A percentile compares a stretch with the other conserved stretches of the same genome.
These are phyloP conservation scores for Chalaropsis thielavioides DNA, from an alignment of 2,329 filamentous ascomycete species.

Conservation along the genomic window DNA sequence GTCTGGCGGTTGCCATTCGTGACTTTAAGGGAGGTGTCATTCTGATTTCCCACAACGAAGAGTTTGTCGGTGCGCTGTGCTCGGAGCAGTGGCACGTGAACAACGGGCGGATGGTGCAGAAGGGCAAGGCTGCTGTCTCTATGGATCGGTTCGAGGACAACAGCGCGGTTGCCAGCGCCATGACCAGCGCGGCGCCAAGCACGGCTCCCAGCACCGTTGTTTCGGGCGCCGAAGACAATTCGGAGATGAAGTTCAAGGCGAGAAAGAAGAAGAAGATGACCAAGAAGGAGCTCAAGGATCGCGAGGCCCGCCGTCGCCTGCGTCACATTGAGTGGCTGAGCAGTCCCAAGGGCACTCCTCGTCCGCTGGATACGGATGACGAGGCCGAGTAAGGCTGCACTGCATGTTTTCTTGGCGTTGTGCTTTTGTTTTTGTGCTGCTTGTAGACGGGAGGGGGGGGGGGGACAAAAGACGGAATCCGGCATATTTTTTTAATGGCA, in stretches of 20 bases:
- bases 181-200: slow-evolving; percentile 40
- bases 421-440: neutral
- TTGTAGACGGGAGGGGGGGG: neutral
- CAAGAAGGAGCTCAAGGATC: slow-evolving; percentile 87
- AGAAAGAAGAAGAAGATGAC: slow-evolving; percentile 99
- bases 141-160: slow-evolving; percentile 79
- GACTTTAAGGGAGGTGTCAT: slow-evolving; percentile 98
- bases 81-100: slow-evolving; percentile 93
- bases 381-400: slow-evolving; percentile 34
- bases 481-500: neutral
- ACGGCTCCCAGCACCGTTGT: slow-evolving; percentile 53
- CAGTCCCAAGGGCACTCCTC: slow-evolving; percentile 69
- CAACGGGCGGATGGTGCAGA: slow-evolving; percentile 74
- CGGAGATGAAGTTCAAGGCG: slow-evolving; percentile 71
- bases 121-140: slow-evolving; percentile 58
- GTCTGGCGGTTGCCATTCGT: slow-evolving; percentile 90
- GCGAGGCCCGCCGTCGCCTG: slow-evolving; percentile 71
- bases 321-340: slow-evolving; percentile 78
- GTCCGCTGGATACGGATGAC: slow-evolving; percentile 63
- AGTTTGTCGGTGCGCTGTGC: slow-evolving; percentile 91
- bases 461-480: neutral
- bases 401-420: neutral
- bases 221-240: slow-evolving; percentile 69
- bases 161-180: slow-evolving; percentile 44
- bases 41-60: slow-evolving; percentile 99